Base-by-base conservation (phyloP, 163 green algal species). In the Scenedesmus sp. region DNA sequence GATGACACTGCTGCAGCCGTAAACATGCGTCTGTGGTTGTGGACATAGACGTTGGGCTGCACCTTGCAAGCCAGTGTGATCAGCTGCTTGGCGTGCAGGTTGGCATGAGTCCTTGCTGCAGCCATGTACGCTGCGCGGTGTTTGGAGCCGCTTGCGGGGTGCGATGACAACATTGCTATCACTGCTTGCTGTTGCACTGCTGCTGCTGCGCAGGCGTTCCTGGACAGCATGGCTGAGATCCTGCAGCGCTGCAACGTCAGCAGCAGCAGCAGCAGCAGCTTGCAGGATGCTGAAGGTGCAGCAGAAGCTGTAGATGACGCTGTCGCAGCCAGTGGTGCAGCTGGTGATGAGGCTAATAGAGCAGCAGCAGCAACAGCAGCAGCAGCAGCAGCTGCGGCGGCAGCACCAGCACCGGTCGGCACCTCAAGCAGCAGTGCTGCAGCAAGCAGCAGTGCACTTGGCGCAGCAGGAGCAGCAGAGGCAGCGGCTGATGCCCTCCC, bases 211-310 rank as follows among this genome's bases (percentile, higher is more conserved):
- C 56, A 91, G 87, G 87, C 87, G 1, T 86, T 76, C 87, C 12
- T 91, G n/a, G 87, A 91, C 87, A 76, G 66, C 66, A 56, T 91
- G 87, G 23, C 55, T 23, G 87, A 91, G 87, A 73, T 91, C n/a
- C 62, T 92, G 26, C 26, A 67, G 59, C 46, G 88, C 60, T 92
- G 88, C 79, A 52, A 18, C 18, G 77, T 83, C 34, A 26, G 26
- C 74, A 70, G 20, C 54, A 18, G 52, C 46, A 73, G 9, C 26
- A 3, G 20, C 66, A 74, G 85, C 85, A 66, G 56, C 60, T 26
- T 59, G 60, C 26, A n/a, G 56, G 54, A 70, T 4, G 62, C 62
- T 10, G 34, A 60, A 9, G n/a, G 10, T 56, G 82, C 84, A 46
- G n/a, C 15, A 62, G 74, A 26, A 91, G 81, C 66, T 59, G 73